These are phyloP conservation scores for Rhododendron henanense DNA, from an alignment of 148 eudicot species.

Conservation along the genomic window DNA sequence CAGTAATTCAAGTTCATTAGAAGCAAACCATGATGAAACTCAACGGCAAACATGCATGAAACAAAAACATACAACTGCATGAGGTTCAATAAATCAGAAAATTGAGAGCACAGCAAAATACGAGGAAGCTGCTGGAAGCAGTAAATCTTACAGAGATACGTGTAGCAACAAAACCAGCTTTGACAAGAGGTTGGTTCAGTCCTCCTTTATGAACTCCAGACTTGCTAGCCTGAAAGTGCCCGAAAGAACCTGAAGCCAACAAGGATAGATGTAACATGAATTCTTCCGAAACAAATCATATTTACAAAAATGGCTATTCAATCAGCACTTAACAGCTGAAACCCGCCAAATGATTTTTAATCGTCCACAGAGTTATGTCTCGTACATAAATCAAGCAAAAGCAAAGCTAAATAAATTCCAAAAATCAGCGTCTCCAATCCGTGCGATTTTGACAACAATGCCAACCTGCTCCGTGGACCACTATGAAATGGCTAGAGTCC, in stretches of 20 bases:
- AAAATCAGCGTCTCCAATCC: neutral
- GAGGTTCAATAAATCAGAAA: neutral
- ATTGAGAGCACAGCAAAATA: neutral
- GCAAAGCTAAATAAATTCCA: neutral
- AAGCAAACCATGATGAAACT: neutral
- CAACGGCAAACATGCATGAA: neutral
- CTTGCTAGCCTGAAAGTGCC: conserved; percentile 98
- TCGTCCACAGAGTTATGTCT: neutral
- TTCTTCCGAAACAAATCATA: neutral
- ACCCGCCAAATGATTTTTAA: neutral
- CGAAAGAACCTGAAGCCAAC: conserved; percentile 74
- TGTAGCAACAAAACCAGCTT: conserved; percentile 97
- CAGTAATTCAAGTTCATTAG: neutral
- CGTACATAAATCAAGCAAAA: neutral
- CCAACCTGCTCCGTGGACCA: conserved; percentile 96
- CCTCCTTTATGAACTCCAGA: conserved; percentile 98
- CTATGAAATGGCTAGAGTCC: conserved; percentile 54
- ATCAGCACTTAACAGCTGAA: neutral
- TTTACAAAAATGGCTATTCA: neutral
- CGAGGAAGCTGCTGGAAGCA: neutral
- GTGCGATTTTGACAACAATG: neutral
- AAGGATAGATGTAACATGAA: neutral
- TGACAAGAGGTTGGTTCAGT: conserved; percentile 62
- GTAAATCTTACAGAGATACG: conserved; percentile 77
- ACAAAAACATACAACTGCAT: neutral